Conservation (phyloP, 306 rosid genomes). For the Leucaena leucocephala region DNA sequence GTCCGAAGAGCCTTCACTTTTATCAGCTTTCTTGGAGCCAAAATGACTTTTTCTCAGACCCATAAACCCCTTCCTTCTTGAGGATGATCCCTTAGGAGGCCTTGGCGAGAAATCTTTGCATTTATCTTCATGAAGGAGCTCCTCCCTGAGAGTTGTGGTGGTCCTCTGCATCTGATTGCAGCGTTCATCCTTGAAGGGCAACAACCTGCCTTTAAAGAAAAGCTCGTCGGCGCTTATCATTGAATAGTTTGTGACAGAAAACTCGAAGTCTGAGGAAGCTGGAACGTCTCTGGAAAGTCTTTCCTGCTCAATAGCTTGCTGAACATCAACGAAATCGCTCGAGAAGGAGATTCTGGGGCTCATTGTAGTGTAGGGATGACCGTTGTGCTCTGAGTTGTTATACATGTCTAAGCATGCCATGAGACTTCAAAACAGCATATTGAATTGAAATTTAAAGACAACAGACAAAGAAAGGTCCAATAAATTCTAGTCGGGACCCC, state of each 20-base stretch:
- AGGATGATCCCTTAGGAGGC: constrained; percentile 65
- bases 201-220: constrained; percentile 76
- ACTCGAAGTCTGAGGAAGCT: constrained; percentile 78
- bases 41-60: constrained; percentile 72
- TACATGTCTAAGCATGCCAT: constrained; percentile 91
- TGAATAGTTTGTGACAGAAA: constrained; percentile 64
- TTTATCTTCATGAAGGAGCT: constrained; percentile 60
- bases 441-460: constrained; percentile 22
- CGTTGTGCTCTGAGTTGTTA: constrained; percentile 64
- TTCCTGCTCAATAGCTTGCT: constrained; percentile 60
- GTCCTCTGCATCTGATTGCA: constrained; percentile 50
- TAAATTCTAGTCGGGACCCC: constrained; percentile 54
- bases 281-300: constrained; percentile 49
- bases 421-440: constrained; percentile 49
- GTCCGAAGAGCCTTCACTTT: constrained; percentile 39
- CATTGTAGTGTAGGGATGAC: constrained; percentile 62
- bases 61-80: constrained; percentile 81
- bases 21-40: constrained; percentile 67
- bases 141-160: constrained; percentile 83
- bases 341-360: constrained; percentile 97
- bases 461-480: constrained; percentile 34
- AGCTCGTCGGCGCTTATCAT: constrained; percentile 98
- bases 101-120: constrained; percentile 43
- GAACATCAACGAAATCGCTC: constrained; percentile 79
- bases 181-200: constrained; percentile 68